phyloP scores from a whole-genome alignment of 1,139 yeast species.

The Kazachstania sp. region DNA sequence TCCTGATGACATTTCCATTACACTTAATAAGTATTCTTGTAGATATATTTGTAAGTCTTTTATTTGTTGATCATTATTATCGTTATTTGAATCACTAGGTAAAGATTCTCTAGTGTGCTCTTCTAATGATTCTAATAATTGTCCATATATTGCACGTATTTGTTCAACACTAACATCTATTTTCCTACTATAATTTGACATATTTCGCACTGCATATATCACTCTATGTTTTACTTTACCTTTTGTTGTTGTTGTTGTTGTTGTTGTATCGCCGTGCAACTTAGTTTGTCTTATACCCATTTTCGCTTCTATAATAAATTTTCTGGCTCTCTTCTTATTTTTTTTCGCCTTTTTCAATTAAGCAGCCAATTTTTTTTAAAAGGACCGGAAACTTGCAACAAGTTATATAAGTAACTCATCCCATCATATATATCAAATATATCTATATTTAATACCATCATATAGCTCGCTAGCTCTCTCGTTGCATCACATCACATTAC shows the following conservation, averaged over 20 bases:
- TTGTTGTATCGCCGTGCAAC: no score
- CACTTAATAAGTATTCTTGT: conserved; percentile 39
- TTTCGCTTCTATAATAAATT: no score
- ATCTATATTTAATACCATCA: no score
- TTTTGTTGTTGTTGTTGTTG: no score
- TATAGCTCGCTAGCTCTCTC: background rate
- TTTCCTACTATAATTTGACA: conserved; percentile 1
- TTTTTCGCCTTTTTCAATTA: no score
- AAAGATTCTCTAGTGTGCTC: conserved; percentile 17
- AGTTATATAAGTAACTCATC: no score
- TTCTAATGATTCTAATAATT: conserved; percentile 21
- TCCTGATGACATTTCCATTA: conserved; percentile 43
- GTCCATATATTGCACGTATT: conserved; percentile 24
- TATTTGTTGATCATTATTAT: conserved; percentile 11
- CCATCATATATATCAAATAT: no score
- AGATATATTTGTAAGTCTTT: conserved; percentile 37
- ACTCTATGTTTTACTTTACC: background rate
- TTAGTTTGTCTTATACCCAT: no score
- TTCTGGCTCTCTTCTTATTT: no score
- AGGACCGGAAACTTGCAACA: background rate
- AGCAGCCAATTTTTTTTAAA: background rate
- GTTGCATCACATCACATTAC: no score
- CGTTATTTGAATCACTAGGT: conserved; percentile 16
- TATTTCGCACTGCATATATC: no score
- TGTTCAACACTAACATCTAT: conserved; percentile 24